phyloP scores from a whole-genome alignment of 495 filamentous ascomycete genomes.

The Ramalina intermedia region DNA sequence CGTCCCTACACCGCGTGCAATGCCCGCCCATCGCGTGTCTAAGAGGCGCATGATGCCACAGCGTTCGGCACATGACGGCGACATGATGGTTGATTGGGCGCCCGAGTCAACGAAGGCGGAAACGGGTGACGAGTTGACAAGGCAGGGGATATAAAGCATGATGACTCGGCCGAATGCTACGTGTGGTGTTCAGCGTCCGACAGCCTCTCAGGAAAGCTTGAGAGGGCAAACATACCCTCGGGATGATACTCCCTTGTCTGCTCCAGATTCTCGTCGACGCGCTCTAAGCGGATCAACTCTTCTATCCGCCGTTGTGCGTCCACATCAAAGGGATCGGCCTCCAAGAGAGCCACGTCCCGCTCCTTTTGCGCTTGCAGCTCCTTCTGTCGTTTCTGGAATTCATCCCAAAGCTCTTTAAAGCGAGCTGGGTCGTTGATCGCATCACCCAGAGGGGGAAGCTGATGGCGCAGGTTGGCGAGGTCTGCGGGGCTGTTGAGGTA shows the following conservation, averaged over 20 bases:
- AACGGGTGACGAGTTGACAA: constrained; percentile 81
- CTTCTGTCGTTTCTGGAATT: constrained; percentile 50
- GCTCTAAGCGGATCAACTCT: constrained; percentile 89
- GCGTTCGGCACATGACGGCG: constrained; percentile 71
- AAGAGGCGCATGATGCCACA: constrained; percentile 98
- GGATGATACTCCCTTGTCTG: constrained; percentile 93
- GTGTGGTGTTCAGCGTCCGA: neutral
- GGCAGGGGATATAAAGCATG: constrained; percentile 91
- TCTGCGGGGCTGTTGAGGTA: constrained; percentile 65
- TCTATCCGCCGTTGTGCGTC: constrained; percentile 88
- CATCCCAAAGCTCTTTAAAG: constrained; percentile 55
- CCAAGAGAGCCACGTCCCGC: constrained; percentile 64
- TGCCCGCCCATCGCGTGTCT: constrained; percentile 78
- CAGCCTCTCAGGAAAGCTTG: neutral
- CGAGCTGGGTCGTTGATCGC: constrained; percentile 63
- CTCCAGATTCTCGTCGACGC: constrained; percentile 85
- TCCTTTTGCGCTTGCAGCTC: constrained; percentile 59
- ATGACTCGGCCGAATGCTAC: constrained; percentile 82
- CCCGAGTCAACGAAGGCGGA: constrained; percentile 98
- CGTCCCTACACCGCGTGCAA: constrained; percentile 85
- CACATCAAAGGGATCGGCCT: constrained; percentile 81
- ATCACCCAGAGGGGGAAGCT: constrained; percentile 59
- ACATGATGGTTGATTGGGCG: constrained; percentile 98
- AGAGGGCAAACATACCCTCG: constrained; percentile 50
- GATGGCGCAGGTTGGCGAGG: constrained; percentile 48